A percentile compares a stretch with the other conserved stretches of the same genome.
These are phyloP conservation scores for Podospora pseudoanserina DNA, from an alignment of 495 filamentous ascomycete species.

Conservation along the genomic window DNA sequence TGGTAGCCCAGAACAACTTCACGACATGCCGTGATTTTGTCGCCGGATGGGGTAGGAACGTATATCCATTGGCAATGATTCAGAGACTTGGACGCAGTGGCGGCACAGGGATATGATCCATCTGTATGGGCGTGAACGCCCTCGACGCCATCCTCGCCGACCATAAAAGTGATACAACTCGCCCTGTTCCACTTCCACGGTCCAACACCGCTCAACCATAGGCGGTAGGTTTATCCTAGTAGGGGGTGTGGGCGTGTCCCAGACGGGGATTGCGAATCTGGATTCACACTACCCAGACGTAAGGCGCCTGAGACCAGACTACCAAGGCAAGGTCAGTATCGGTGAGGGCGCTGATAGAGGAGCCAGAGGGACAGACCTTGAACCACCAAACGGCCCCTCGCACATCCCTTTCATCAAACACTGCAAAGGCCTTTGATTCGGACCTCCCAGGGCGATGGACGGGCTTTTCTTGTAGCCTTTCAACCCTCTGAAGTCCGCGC, in stretches of 20 bases:
- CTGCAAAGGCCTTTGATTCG: neutral
- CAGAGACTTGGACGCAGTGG: neutral
- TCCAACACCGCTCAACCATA: neutral
- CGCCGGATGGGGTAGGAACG: neutral
- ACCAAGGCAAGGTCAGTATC: neutral
- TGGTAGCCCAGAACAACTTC: neutral
- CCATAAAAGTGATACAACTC: neutral
- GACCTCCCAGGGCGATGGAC: neutral
- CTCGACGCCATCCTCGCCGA: neutral
- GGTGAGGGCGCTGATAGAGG: neutral
- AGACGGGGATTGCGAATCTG: neutral
- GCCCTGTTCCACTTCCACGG: neutral
- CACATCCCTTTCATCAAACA: neutral
- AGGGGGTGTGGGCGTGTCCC: constrained; percentile 1
- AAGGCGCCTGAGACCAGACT: neutral
- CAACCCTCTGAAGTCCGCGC: neutral
- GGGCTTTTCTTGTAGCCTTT: neutral
- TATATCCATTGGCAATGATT: neutral
- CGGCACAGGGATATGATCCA: neutral
- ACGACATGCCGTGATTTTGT: neutral
- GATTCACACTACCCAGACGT: neutral
- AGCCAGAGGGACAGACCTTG: neutral
- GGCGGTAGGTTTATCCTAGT: neutral
- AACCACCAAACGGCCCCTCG: neutral
- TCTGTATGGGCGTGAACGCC: neutral